Evolutionary conservation across 306 rosid species (phyloP), one percentile per base, ranked within the genome.

Genomic region (Cucurbita maxima): DNA sequence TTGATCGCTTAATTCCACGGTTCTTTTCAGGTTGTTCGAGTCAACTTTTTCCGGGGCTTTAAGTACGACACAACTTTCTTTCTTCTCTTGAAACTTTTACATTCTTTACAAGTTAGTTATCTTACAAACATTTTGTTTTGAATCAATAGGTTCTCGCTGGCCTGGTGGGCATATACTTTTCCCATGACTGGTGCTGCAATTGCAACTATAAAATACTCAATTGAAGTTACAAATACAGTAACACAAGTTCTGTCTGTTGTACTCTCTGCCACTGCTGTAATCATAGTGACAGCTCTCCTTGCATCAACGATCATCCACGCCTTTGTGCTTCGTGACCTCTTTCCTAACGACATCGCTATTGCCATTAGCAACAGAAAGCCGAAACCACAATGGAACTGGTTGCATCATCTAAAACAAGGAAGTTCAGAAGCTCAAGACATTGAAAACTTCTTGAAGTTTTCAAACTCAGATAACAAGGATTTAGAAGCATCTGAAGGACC

Each of bases 141-240:
- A 71, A 41, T 77, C 30, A 48, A 34, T 76, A 94, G 99, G 81
- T 94, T 94, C 71, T 95, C 97, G 0, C 80, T 95, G 71, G 82
- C 99, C 22, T 94, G 99, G 99, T 94, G 99, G 99, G 99, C 96
- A 15, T 95, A 95, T 76, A 95, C 97, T 15, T 95, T 95, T 77
- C 99, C 99, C 44, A 95, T 95, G 99, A 89, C 99, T 16, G 97
- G 92, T 51, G 97, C 99, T 69, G 99, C 99, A 59, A 83, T 88
- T 79, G 97, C 99, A 61, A 85, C 96, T n/a, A 74, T 95, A 53
- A 83, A 81, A 72, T 95, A 95, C 88, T 88, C 99, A 56, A 75
- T 76, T 73, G 79, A 84, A 81, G 91, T 95, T 53, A 84, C 91
- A 25, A 79, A 62, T 66, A 54, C 20, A 9, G 83, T 81, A 13